These are phyloP conservation scores for Saturnispora diversa DNA, from an alignment of 805 yeast species.

Conservation along the genomic window DNA sequence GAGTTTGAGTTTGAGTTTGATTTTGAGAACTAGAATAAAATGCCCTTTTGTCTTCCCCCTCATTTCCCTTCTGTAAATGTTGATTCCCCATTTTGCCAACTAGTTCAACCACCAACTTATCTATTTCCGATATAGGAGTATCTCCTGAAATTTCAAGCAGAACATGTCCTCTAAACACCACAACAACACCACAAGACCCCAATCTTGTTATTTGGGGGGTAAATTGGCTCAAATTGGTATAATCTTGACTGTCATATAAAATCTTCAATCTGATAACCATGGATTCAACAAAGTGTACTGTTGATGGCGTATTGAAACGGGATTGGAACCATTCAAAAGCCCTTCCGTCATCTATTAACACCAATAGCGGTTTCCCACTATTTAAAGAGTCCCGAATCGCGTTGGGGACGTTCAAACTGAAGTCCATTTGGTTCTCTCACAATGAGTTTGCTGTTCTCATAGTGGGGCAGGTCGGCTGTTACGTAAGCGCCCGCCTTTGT, in stretches of 20 bases:
- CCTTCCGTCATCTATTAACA: slow-evolving; percentile 28
- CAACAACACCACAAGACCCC: slow-evolving; percentile 47
- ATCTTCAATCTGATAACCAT: slow-evolving; percentile 36
- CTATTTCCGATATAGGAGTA: not conserved
- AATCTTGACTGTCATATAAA: slow-evolving; percentile 36
- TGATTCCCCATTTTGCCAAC: too few species aligned
- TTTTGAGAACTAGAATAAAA: too few species aligned
- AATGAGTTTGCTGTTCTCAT: not conserved
- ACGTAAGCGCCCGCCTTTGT: too few species aligned
- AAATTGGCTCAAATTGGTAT: slow-evolving; percentile 43
- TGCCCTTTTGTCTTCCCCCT: not conserved
- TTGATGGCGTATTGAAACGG: not conserved
- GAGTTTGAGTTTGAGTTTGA: too few species aligned
- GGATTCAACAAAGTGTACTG: not conserved
- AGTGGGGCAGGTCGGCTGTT: not conserved
- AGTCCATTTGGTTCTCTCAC: slow-evolving; percentile 1
- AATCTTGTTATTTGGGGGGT: slow-evolving; percentile 36
- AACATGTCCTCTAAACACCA: slow-evolving; percentile 38
- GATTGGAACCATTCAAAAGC: slow-evolving; percentile 22
- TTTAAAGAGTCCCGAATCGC: slow-evolving; percentile 36
- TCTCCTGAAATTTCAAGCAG: not conserved
- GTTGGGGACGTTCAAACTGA: slow-evolving; percentile 20
- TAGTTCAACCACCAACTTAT: too few species aligned
- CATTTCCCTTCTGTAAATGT: not conserved
- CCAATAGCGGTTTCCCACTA: slow-evolving; percentile 32